Percentiles rank a stretch among this genome's conserved stretches.
Evolutionary conservation across 768 basidiomycete genomes (phyloP).

Genomic region (Hygrocybe coccinea): DNA sequence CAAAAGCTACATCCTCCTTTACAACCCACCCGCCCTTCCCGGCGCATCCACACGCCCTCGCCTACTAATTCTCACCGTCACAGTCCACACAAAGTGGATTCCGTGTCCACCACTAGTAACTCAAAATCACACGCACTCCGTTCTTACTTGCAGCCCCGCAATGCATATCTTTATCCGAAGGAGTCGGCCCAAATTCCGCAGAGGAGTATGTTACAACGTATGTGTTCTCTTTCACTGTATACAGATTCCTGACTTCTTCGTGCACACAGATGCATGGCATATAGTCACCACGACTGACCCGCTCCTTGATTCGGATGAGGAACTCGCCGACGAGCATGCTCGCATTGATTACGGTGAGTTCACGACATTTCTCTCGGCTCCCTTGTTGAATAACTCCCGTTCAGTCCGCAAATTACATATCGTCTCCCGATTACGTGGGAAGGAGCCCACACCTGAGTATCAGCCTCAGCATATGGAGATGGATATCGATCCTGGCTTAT

Average conservation of each 20-base stretch:
- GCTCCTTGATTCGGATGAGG: slow-evolving; percentile 72
- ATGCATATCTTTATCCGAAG: slow-evolving; percentile 5
- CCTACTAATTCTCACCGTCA: slow-evolving; percentile 11
- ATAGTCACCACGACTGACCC: slow-evolving; percentile 62
- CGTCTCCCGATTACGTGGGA: slow-evolving; percentile 53
- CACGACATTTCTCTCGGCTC: slow-evolving; percentile 1
- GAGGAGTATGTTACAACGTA: slow-evolving; percentile 64
- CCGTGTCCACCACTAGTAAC: not conserved
- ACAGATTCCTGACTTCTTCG: not conserved
- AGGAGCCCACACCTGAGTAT: slow-evolving; percentile 52
- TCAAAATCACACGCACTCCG: not conserved
- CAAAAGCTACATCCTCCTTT: slow-evolving; percentile 8
- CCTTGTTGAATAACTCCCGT: slow-evolving; percentile 9
- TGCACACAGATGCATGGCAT: slow-evolving; percentile 64
- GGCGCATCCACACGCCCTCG: not conserved
- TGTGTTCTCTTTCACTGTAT: slow-evolving; percentile 19
- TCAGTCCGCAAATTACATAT: slow-evolving; percentile 58
- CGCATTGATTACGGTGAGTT: slow-evolving; percentile 61
- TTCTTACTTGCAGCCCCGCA: slow-evolving; percentile 8
- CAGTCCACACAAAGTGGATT: slow-evolving; percentile 14
- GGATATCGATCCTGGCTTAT: slow-evolving; percentile 1
- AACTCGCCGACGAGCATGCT: slow-evolving; percentile 57
- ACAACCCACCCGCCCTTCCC: not conserved
- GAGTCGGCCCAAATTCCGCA: not conserved
- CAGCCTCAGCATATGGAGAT: slow-evolving; percentile 17